These are phyloP conservation scores for Paramecium pentaurelia DNA, from an alignment of 73 alveolate genomes.

Conservation along the genomic window DNA sequence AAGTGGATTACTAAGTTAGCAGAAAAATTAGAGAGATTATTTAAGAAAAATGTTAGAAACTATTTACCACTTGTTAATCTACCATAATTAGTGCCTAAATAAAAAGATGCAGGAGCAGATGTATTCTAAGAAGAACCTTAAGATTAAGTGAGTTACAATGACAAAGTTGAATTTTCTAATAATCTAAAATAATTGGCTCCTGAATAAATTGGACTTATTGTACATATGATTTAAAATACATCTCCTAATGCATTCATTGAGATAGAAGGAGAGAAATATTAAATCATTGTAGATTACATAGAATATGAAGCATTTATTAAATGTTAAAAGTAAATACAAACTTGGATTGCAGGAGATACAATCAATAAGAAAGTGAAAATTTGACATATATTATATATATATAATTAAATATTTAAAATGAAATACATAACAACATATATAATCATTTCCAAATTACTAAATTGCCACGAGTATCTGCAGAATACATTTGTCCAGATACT, in stretches of 20 bases:
- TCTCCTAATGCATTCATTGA: conserved; percentile 39
- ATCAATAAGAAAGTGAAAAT: background rate
- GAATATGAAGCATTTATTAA: background rate
- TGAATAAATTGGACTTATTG: background rate
- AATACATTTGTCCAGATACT: conserved; percentile 50
- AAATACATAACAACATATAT: background rate
- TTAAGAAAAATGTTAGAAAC: conserved; percentile 8
- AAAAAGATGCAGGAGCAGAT: background rate
- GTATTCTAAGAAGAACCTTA: background rate
- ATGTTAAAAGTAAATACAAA: background rate
- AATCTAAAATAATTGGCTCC: background rate
- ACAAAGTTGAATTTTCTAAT: conserved; percentile 11
- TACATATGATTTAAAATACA: conserved; percentile 27
- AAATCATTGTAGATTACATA: conserved; percentile 11
- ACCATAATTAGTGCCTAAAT: background rate
- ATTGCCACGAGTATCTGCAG: conserved; percentile 59
- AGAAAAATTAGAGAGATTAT: conserved; percentile 23
- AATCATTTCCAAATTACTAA: conserved; percentile 57
- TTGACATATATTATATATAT: background rate
- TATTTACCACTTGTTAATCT: conserved; percentile 7
- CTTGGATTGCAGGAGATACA: conserved; percentile 1
- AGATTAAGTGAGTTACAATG: background rate
- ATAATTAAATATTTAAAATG: background rate
- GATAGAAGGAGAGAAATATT: background rate
- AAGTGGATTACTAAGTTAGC: conserved; percentile 40